Evolutionary conservation across 83 land plant genomes (phyloP), one percentile per base, ranked within the genome.

Genomic region (Isoetes engelmannii): DNA sequence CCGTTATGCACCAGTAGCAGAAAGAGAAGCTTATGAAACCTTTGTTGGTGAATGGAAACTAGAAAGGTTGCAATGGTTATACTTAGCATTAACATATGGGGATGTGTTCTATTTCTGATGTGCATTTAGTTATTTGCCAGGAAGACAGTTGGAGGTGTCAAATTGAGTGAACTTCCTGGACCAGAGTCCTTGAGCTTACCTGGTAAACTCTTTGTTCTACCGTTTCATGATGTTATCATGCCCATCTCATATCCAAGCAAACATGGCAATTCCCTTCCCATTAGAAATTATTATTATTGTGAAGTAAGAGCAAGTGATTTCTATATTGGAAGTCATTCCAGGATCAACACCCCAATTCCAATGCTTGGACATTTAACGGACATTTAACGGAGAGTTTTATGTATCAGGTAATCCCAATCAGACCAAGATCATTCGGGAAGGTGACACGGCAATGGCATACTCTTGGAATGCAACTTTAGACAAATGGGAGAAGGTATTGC

Each of bases 391-490:
- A 28, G 37, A 0, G 37, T 28, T 2, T n/a, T 28, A 28, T 28
- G 37, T 28, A 28, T 28, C 37, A 28, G 37, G 37, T 28, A 28
- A 28, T 28, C 37, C 37, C 37, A 97, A 97, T 12, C 97, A 95
- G 69, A 91, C 90, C 41, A 85, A 80, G 71, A 70, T 95, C 65
- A 77, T 95, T 5, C 80, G 99, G 65, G 99, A 91, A 82, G 99
- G 99, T 20, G 97, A 91, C 75, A 90, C 80, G 81, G 99, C 90
- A 60, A 91, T 95, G n/a, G 99, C 99, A 4, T 95, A 95, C 69
- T 73, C 93, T 41, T 95, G 99, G 99, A 90, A 88, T 69, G 19
- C 69, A 49, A 78, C 58, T 44, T 89, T 90, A 53, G 73, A 80
- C n/a, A 83, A 70, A 45, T 95, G 99, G 99, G 97, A 91, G 44